Percentiles rank a stretch among this genome's conserved stretches.
Conservation (phyloP, 805 yeast genomes). For the Lipomyces chichibuensis region DNA sequence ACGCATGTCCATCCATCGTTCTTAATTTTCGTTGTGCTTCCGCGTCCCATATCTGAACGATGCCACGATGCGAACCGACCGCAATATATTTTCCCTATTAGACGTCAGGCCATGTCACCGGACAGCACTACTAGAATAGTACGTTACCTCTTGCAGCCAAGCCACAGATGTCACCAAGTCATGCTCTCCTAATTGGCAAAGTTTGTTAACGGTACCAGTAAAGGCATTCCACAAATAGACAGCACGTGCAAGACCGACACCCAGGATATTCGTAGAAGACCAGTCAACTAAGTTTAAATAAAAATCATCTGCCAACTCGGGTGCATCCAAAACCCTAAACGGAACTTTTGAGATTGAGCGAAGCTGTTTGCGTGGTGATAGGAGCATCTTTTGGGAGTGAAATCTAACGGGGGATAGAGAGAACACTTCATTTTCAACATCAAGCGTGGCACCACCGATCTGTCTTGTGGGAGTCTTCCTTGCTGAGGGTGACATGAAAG, state of each 20-base stretch:
- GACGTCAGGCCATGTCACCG: background rate
- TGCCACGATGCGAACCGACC: conserved; percentile 82
- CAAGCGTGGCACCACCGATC: conserved; percentile 39
- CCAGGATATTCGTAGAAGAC: conserved; percentile 87
- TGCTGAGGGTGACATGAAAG: conserved; percentile 68
- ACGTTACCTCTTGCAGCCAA: conserved; percentile 74
- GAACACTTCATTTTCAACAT: conserved; percentile 72
- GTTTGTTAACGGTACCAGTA: conserved; percentile 76
- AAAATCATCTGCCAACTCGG: conserved; percentile 91
- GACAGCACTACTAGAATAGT: background rate
- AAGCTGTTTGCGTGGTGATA: conserved; percentile 80
- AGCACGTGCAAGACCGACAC: conserved; percentile 85
- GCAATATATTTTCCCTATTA: conserved; percentile 82
- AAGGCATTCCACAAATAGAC: conserved; percentile 91
- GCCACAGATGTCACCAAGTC: conserved; percentile 81
- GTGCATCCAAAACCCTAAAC: conserved; percentile 92
- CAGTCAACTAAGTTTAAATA: conserved; percentile 91
- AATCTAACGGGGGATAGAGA: conserved; percentile 85
- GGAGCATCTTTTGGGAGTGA: conserved; percentile 76
- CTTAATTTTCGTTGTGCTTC: conserved; percentile 78
- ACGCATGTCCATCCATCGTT: conserved; percentile 87
- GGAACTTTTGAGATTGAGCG: conserved; percentile 85
- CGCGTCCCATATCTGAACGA: conserved; percentile 95
- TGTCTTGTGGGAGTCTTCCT: conserved; percentile 51
- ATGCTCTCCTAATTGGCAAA: conserved; percentile 69